phyloP scores from a whole-genome alignment of 306 rosid species.

The Corylus americana region DNA sequence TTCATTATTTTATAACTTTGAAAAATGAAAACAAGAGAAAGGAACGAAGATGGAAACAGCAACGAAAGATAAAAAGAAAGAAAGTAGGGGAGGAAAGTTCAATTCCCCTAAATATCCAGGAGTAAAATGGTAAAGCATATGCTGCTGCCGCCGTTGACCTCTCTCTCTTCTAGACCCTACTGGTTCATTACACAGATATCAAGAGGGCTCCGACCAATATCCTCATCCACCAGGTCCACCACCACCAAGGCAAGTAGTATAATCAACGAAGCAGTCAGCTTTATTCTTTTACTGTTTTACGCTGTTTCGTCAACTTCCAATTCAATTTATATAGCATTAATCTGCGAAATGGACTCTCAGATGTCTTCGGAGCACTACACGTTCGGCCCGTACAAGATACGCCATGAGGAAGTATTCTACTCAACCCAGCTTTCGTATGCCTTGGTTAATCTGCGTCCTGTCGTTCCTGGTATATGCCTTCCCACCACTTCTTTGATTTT shows the following conservation, averaged over 20 bases:
- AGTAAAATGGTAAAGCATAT: conserved; percentile 34
- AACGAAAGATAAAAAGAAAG: neutral
- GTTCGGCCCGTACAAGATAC: conserved; percentile 76
- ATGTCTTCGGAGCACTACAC: conserved; percentile 60
- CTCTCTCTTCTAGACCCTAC: conserved; percentile 22
- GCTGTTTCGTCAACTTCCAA: neutral
- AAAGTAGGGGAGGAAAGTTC: neutral
- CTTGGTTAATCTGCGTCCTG: conserved; percentile 86
- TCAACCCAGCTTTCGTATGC: conserved; percentile 70
- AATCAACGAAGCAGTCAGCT: neutral
- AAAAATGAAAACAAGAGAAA: conserved; percentile 28
- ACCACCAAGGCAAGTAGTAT: conserved; percentile 35
- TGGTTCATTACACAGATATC: conserved; percentile 28
- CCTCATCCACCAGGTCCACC: conserved; percentile 8
- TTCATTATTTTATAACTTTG: too few species aligned
- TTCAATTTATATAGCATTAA: neutral
- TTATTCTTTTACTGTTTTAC: neutral
- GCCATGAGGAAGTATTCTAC: conserved; percentile 73
- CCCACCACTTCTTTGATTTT: neutral
- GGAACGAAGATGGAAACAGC: conserved; percentile 21
- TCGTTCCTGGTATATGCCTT: conserved; percentile 67
- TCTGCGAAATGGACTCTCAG: conserved; percentile 28
- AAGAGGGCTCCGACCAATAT: conserved; percentile 25
- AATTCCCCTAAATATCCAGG: neutral
- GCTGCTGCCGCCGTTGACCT: conserved; percentile 12